Evolutionary conservation across 768 basidiomycete species (phyloP).

Genomic region (Trametes gibbosa): DNA sequence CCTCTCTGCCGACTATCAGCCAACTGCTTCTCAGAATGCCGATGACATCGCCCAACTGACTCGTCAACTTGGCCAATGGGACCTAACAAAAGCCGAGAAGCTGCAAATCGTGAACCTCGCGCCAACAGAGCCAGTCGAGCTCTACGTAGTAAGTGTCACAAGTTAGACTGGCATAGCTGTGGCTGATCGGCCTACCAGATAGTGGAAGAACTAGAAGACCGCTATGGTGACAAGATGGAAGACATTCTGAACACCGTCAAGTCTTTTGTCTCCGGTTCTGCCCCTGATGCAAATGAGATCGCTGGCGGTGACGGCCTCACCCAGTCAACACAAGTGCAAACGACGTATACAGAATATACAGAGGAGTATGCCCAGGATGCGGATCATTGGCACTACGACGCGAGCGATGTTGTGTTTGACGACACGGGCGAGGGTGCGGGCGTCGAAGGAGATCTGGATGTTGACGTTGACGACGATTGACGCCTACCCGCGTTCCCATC

Average conservation of each 20-base stretch:
- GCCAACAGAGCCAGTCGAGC: slow-evolving; percentile 77
- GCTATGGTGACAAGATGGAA: slow-evolving; percentile 68
- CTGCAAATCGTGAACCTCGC: slow-evolving; percentile 89
- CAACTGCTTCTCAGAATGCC: slow-evolving; percentile 61
- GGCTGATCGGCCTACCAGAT: slow-evolving; percentile 49
- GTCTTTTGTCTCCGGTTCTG: slow-evolving; percentile 33
- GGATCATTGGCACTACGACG: slow-evolving; percentile 39
- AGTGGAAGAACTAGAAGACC: slow-evolving; percentile 87
- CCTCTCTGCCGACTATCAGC: slow-evolving; percentile 72
- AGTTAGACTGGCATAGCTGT: not conserved
- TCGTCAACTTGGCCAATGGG: slow-evolving; percentile 60
- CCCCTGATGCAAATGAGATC: not conserved
- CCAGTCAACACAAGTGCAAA: slow-evolving; percentile 6
- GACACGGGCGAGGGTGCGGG: slow-evolving; percentile 65
- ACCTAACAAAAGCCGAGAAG: slow-evolving; percentile 88
- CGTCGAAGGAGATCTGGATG: slow-evolving; percentile 69
- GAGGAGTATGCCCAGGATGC: slow-evolving; percentile 23
- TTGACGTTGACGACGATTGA: slow-evolving; percentile 62
- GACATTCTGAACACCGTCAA: slow-evolving; percentile 62
- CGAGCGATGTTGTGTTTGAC: slow-evolving; percentile 57
- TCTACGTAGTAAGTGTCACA: slow-evolving; percentile 74
- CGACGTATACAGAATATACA: slow-evolving; percentile 17
- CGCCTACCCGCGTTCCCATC: too few species aligned
- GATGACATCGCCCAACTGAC: slow-evolving; percentile 65
- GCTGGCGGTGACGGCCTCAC: not conserved